phyloP scores from a whole-genome alignment of 2,329 filamentous ascomycete species.

The Xylariales sp. region DNA sequence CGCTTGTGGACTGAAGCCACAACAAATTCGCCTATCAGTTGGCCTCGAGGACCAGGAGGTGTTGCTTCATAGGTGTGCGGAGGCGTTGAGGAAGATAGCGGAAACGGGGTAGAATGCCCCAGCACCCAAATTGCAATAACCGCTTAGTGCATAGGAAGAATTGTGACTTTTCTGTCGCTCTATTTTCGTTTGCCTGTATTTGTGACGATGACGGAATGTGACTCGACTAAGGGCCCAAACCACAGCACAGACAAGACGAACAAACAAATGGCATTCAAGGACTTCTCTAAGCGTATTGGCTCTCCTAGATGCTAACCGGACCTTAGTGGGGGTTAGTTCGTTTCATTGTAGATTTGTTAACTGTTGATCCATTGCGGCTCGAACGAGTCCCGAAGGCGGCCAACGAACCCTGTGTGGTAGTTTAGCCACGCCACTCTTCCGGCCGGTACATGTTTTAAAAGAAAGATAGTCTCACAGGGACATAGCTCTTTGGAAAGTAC shows the following conservation, averaged over 20 bases:
- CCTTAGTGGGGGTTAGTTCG: background rate
- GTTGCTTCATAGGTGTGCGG: constrained; percentile 43
- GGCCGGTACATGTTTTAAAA: too few species aligned
- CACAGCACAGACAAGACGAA: background rate
- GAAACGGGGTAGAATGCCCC: background rate
- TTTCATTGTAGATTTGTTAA: background rate
- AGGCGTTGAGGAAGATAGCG: constrained; percentile 18
- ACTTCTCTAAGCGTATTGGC: background rate
- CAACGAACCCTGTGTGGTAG: background rate
- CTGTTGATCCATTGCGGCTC: background rate
- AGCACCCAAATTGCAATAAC: background rate
- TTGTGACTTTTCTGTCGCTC: background rate
- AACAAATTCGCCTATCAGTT: constrained; percentile 60
- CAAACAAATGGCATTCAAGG: background rate
- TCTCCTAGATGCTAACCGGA: background rate
- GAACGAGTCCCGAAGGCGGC: too few species aligned
- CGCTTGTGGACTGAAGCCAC: constrained; percentile 53
- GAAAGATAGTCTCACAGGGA: too few species aligned
- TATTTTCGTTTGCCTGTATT: background rate
- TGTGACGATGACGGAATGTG: background rate
- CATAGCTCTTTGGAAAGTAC: too few species aligned
- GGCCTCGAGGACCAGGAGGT: constrained; percentile 59
- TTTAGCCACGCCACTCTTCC: background rate
- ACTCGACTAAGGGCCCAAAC: background rate
- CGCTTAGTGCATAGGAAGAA: background rate